Evolutionary conservation across 805 yeast genomes (phyloP).

Genomic region (Nakazawaea holstii): DNA sequence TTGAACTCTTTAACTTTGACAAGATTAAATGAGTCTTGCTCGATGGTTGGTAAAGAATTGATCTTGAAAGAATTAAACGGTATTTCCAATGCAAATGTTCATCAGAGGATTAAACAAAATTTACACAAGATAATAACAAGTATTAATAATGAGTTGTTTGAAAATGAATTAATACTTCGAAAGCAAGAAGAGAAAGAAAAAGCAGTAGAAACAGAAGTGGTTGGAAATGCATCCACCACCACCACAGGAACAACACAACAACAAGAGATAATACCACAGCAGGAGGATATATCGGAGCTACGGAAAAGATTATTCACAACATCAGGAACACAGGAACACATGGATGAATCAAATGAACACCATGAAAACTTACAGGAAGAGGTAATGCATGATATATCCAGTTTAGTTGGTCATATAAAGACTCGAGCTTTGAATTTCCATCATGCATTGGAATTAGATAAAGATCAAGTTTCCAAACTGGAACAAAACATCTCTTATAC

Average conservation of each 20-base stretch:
- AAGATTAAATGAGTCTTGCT: constrained; percentile 2
- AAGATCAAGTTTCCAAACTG: background rate
- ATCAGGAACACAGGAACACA: background rate
- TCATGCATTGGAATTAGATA: constrained; percentile 1
- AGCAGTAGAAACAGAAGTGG: background rate
- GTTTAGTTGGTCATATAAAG: constrained; percentile 1
- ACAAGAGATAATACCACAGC: too few relatives aligned
- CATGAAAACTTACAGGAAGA: constrained; percentile 10
- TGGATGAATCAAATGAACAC: constrained; percentile 1
- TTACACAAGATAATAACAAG: background rate
- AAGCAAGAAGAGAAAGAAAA: background rate
- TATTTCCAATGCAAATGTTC: background rate
- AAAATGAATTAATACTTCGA: constrained; percentile 1
- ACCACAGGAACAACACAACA: too few relatives aligned
- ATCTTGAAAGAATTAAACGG: background rate
- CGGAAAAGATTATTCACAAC: constrained; percentile 10
- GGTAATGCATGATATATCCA: constrained; percentile 4
- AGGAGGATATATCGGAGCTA: constrained; percentile 9
- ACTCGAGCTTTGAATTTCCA: background rate
- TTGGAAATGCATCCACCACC: background rate
- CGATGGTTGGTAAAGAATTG: constrained; percentile 2
- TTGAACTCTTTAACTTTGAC: constrained; percentile 4
- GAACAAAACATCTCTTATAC: constrained; percentile 4
- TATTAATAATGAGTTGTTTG: constrained; percentile 7
- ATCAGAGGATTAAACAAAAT: background rate